Evolutionary conservation across 495 filamentous ascomycete species (phyloP).

Genomic region (Polyplosphaeria fusca): DNA sequence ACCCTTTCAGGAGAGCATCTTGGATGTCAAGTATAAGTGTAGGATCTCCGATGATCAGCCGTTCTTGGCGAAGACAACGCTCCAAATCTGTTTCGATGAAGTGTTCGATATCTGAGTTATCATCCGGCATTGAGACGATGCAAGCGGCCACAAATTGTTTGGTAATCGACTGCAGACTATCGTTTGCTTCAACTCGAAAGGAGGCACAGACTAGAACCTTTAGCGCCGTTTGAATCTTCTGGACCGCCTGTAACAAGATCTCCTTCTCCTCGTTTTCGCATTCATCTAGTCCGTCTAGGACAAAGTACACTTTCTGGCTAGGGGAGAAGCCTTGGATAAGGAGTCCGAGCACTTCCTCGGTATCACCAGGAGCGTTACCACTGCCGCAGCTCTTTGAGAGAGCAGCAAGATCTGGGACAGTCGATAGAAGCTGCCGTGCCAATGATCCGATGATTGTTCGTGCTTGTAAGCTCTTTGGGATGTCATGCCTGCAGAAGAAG

Average conservation of each 20-base stretch:
- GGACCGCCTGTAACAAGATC: conserved; percentile 30
- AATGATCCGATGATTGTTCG: conserved; percentile 44
- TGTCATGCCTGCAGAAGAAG: conserved; percentile 48
- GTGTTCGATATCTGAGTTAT: too few relatives aligned
- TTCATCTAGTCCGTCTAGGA: conserved; percentile 45
- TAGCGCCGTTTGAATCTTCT: conserved; percentile 34
- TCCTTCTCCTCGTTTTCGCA: conserved; percentile 35
- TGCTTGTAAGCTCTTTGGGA: conserved; percentile 42
- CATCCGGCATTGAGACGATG: too few relatives aligned
- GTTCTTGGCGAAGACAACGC: too few relatives aligned
- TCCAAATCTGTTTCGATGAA: too few relatives aligned
- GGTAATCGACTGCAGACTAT: too few relatives aligned
- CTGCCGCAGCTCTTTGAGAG: conserved; percentile 30
- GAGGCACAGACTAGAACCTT: conserved; percentile 39
- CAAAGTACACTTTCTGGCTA: conserved; percentile 35
- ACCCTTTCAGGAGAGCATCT: too few relatives aligned
- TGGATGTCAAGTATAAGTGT: too few relatives aligned
- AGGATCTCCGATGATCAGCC: too few relatives aligned
- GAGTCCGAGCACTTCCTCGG: conserved; percentile 25
- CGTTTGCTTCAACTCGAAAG: conserved; percentile 35
- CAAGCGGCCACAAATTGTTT: too few relatives aligned
- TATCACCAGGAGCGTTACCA: conserved; percentile 23
- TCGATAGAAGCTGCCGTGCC: conserved; percentile 42
- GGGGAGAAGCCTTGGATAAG: conserved; percentile 29
- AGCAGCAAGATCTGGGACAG: conserved; percentile 19